These are phyloP conservation scores for Leccinum broughii DNA, from an alignment of 768 basidiomycete species.

Conservation along the genomic window DNA sequence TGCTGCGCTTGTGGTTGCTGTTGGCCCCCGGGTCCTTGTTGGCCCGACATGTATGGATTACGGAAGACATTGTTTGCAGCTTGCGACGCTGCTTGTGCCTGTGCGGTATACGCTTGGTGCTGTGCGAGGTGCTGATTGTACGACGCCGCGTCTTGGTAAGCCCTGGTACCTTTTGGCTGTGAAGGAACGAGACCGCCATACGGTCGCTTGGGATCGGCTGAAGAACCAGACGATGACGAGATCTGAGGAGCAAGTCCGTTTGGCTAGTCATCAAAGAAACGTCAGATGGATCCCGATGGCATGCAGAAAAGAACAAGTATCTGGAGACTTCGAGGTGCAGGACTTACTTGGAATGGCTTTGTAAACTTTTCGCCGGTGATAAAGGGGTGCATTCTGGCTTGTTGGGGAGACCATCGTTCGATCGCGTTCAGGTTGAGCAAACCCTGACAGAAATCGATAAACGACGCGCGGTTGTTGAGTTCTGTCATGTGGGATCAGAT, in stretches of 20 bases:
- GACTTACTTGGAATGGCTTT: slow-evolving; percentile 77
- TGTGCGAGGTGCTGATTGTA: slow-evolving; percentile 95
- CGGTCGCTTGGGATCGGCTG: slow-evolving; percentile 76
- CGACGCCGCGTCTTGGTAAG: slow-evolving; percentile 87
- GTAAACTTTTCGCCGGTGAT: slow-evolving; percentile 97
- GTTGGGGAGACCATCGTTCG: slow-evolving; percentile 95
- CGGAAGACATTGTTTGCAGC: slow-evolving; percentile 68
- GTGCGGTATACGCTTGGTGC: slow-evolving; percentile 91
- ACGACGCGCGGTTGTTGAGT: slow-evolving; percentile 89
- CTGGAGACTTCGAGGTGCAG: background rate
- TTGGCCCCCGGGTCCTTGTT: slow-evolving; percentile 37
- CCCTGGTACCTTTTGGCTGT: slow-evolving; percentile 81
- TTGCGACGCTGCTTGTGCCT: slow-evolving; percentile 74
- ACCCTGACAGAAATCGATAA: slow-evolving; percentile 97
- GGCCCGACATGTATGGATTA: slow-evolving; percentile 77
- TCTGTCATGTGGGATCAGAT: slow-evolving; percentile 49
- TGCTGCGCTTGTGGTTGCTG: slow-evolving; percentile 26
- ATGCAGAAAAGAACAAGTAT: background rate
- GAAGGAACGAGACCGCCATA: slow-evolving; percentile 92
- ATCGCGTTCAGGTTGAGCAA: slow-evolving; percentile 93
- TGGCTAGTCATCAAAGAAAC: slow-evolving; percentile 40
- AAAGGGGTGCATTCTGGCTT: slow-evolving; percentile 94
- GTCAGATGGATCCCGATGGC: slow-evolving; percentile 10
- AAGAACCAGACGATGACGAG: slow-evolving; percentile 32
- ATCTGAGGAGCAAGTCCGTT: slow-evolving; percentile 42